Evolutionary conservation across 2,329 filamentous ascomycete species (phyloP), one percentile per base, ranked within the genome.

Genomic region (Elsinoe arachidis): DNA sequence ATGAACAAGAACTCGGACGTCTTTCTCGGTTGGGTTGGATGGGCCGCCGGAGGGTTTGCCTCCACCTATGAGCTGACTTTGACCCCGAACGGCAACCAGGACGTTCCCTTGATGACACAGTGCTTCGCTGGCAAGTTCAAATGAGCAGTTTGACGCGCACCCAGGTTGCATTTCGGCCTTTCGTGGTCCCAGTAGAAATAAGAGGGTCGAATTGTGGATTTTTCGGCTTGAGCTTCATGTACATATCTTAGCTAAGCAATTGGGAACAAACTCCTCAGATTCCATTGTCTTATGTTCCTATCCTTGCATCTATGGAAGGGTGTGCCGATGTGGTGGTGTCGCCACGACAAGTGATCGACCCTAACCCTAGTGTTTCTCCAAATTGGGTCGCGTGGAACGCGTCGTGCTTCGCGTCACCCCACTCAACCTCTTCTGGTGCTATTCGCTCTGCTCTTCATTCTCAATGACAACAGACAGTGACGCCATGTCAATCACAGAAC

Each of bases 401-500:
- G 67, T 68, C 64, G 60, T 26, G 58, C 47, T 44, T 57, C 54
- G 44, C 52, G 56, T 51, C 63, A 37, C 52, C 56, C 19, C 46
- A 21, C 56, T 14, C 46, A 37, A 14, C 30, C 38, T 17, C 34
- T 15, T 34, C n/a, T 11, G 35, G 5, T 38, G 14, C 21, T 43
- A 12, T 19, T 21, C 12, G 19, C 15, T 43, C 43, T n/a, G 33
- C 14, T 38, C 30, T 35, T 3, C 12, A 6, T 21, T 19, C 23
- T 4, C 19, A 4, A 35, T 35, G 5, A 7, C 53, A 34, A 34
- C 23, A 33, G 17, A 37, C 7, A 30, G 26, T 7, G 26, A 19
- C 54, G 38, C n/a, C 15, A 56, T 56, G 54, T 56, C 54, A 15
- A 49, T 47, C n/a, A 53, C 71, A 38, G 78, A 83, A 64, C 74